These are phyloP conservation scores for Vachellia collinsii DNA, from an alignment of 306 rosid species.

Conservation along the genomic window DNA sequence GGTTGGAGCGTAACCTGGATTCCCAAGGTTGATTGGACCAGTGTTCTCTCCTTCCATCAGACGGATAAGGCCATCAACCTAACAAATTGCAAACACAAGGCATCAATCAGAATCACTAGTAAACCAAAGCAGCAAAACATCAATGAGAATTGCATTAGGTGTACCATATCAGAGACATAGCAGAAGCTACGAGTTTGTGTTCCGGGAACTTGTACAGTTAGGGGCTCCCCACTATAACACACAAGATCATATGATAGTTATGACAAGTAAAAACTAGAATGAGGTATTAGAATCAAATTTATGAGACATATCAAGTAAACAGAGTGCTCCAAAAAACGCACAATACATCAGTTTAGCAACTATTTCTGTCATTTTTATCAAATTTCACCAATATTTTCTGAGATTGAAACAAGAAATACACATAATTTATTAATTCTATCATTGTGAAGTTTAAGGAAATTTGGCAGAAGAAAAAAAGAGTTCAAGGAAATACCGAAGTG, in stretches of 20 bases:
- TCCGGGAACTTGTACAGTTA: constrained; percentile 79
- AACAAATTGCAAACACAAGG: constrained; percentile 25
- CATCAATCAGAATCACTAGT: constrained; percentile 1
- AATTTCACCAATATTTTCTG: too few relatives aligned
- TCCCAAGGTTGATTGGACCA: constrained; percentile 85
- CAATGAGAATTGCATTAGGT: not conserved
- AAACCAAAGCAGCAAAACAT: constrained; percentile 7
- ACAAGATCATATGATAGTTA: constrained; percentile 16
- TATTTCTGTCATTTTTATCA: constrained; percentile 6
- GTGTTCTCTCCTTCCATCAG: constrained; percentile 85
- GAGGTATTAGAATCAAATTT: too few relatives aligned
- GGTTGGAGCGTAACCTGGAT: constrained; percentile 84
- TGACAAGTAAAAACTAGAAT: too few relatives aligned
- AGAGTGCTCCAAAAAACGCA: too few relatives aligned
- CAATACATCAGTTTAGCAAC: too few relatives aligned
- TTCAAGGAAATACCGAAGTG: too few relatives aligned
- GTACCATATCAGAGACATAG: constrained; percentile 80
- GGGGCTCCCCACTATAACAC: constrained; percentile 64
- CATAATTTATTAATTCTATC: too few relatives aligned
- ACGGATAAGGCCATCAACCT: constrained; percentile 86
- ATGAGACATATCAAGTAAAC: not conserved
- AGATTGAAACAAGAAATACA: too few relatives aligned
- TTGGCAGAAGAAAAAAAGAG: too few relatives aligned
- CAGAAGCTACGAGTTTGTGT: constrained; percentile 92
- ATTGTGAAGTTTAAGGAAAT: too few relatives aligned